Conservation (phyloP, 192 early-diverging fungal species). For the Spizellomyces sp. region DNA sequence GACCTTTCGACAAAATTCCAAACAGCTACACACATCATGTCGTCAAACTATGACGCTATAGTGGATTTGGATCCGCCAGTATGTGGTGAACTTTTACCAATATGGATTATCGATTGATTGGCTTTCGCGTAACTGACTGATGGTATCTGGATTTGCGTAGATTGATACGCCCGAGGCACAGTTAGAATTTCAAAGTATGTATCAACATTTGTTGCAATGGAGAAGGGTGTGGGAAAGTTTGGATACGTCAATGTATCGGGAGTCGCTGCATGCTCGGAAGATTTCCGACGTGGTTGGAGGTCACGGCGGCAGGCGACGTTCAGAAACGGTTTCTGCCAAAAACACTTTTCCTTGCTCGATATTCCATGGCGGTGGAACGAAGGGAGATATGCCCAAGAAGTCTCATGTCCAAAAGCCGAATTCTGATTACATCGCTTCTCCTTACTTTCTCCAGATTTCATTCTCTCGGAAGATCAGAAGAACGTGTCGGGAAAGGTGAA, state of each 20-base stretch:
- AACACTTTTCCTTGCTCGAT: too few species aligned
- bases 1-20: too few species aligned
- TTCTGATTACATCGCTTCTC: neutral
- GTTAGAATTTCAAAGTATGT: slow-evolving; percentile 56
- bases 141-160: slow-evolving; percentile 11
- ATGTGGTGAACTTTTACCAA: neutral
- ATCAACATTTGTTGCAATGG: neutral
- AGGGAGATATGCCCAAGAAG: neutral
- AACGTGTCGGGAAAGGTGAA: slow-evolving; percentile 15
- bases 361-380: too few species aligned
- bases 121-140: neutral
- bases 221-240: neutral
- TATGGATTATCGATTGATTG: too few species aligned
- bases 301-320: too few species aligned
- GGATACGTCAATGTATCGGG: too few species aligned
- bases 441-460: slow-evolving; percentile 42
- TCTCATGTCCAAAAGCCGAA: too few species aligned
- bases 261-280: too few species aligned
- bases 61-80: slow-evolving; percentile 31
- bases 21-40: neutral
- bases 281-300: too few species aligned
- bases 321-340: too few species aligned
- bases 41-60: slow-evolving; percentile 25
- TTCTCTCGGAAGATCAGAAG: slow-evolving; percentile 54
- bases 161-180: slow-evolving; percentile 48